A percentile compares a stretch with the other conserved stretches of the same genome.
These are phyloP conservation scores for Ganoderma leucocontextum DNA, from an alignment of 1,284 basidiomycete species.

Conservation along the genomic window DNA sequence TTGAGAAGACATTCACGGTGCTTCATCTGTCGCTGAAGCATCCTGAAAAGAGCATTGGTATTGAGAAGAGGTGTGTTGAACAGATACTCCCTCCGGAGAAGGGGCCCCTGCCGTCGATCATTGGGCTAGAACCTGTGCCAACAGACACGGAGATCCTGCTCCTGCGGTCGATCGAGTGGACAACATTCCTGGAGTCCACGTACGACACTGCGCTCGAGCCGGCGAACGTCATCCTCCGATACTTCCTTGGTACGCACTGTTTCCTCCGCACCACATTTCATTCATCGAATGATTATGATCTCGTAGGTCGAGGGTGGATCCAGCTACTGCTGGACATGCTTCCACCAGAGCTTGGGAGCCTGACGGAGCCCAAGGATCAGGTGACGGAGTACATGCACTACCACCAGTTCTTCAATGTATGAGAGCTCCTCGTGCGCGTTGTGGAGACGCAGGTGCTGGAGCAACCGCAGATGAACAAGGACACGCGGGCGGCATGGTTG, in stretches of 20 bases:
- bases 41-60: background rate
- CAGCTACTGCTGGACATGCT: constrained; percentile 73
- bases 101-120: constrained; percentile 70
- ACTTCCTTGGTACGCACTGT: constrained; percentile 78
- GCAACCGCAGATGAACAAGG: constrained; percentile 61
- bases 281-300: background rate
- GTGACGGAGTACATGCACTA: constrained; percentile 79
- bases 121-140: constrained; percentile 57
- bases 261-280: background rate
- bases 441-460: constrained; percentile 65
- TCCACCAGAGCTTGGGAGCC: constrained; percentile 67
- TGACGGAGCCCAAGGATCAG: constrained; percentile 66
- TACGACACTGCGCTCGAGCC: constrained; percentile 84
- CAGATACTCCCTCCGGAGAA: constrained; percentile 62
- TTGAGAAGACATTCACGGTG: constrained; percentile 78
- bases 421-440: constrained; percentile 66
- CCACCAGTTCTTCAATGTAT: constrained; percentile 75
- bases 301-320: constrained; percentile 54
- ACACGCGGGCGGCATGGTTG: constrained; percentile 68
- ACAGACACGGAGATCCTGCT: constrained; percentile 72
- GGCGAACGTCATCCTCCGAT: constrained; percentile 85
- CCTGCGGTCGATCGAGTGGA: constrained; percentile 94
- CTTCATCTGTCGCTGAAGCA: constrained; percentile 31
- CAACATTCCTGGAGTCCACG: constrained; percentile 82
- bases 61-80: background rate